Conservation (phyloP, 352 stramenopile species). For the Globisporangium radiosum region DNA sequence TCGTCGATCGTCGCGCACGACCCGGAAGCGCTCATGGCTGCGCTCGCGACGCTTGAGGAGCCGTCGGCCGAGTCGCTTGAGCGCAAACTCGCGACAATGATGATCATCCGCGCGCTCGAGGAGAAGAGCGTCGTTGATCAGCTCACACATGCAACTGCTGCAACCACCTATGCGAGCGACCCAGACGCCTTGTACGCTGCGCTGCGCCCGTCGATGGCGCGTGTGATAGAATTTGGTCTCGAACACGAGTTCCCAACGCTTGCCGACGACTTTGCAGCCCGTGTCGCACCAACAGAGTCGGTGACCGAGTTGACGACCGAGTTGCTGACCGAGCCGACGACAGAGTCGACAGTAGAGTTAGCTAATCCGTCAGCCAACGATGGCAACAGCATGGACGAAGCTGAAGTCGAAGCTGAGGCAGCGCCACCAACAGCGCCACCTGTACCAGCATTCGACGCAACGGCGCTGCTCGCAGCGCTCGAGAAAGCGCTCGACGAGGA, state of each 20-base stretch:
- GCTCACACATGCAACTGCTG: conserved; percentile 24
- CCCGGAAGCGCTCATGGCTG: conserved; percentile 60
- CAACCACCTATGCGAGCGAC: conserved; percentile 4
- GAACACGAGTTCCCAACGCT: conserved; percentile 46
- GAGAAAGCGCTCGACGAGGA: conserved; percentile 62
- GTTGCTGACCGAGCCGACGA: too few relatives aligned
- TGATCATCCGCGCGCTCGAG: conserved; percentile 72
- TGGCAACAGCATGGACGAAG: not conserved
- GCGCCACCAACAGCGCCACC: not conserved
- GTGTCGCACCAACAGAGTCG: not conserved
- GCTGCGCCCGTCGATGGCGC: conserved; percentile 31
- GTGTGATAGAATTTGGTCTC: conserved; percentile 50
- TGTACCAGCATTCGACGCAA: conserved; percentile 22
- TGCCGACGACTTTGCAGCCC: conserved; percentile 7
- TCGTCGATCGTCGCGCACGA: conserved; percentile 59
- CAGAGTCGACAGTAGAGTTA: not conserved
- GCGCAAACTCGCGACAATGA: conserved; percentile 73
- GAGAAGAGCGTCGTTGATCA: conserved; percentile 61
- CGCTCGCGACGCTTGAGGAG: conserved; percentile 56
- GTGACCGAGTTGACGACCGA: not conserved
- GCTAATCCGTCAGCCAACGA: not conserved
- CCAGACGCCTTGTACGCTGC: conserved; percentile 18
- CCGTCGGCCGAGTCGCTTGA: conserved; percentile 60
- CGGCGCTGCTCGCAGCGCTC: conserved; percentile 36
- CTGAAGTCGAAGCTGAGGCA: not conserved